Conservation (phyloP, 2,329 filamentous ascomycete species). For the Venturia asperata region DNA sequence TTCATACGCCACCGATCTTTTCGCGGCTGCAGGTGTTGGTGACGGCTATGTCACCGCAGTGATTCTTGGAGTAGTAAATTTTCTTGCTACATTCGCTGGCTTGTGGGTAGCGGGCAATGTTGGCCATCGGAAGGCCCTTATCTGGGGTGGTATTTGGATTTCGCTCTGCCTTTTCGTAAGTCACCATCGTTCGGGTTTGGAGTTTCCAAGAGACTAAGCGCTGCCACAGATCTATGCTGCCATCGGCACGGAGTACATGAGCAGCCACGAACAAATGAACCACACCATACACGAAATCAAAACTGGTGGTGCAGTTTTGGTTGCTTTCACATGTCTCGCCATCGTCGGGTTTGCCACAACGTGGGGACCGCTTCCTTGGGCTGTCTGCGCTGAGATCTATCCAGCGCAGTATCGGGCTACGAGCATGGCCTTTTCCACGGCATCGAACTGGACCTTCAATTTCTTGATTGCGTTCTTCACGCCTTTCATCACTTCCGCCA, state of each 20-base stretch:
- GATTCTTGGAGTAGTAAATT: slow-evolving; percentile 43
- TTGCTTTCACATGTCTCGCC: slow-evolving; percentile 62
- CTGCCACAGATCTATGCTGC: not conserved
- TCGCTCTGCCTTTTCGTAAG: slow-evolving; percentile 50
- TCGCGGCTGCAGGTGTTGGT: slow-evolving; percentile 34
- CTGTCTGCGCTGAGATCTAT: slow-evolving; percentile 59
- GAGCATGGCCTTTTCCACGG: slow-evolving; percentile 40
- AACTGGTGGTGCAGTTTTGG: slow-evolving; percentile 51
- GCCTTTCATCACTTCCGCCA: slow-evolving; percentile 65
- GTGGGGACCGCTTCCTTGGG: slow-evolving; percentile 67
- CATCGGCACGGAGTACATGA: slow-evolving; percentile 21
- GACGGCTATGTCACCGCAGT: slow-evolving; percentile 42
- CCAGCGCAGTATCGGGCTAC: slow-evolving; percentile 46
- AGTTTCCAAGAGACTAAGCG: not conserved
- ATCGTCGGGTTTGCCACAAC: slow-evolving; percentile 60
- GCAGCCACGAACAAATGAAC: slow-evolving; percentile 22
- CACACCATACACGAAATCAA: not conserved
- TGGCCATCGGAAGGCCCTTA: slow-evolving; percentile 39
- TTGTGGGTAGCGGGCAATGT: slow-evolving; percentile 42
- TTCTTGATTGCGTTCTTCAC: slow-evolving; percentile 60
- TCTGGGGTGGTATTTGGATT: slow-evolving; percentile 42
- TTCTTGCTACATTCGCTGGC: slow-evolving; percentile 39
- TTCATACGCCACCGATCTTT: slow-evolving; percentile 44
- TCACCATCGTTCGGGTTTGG: not conserved
- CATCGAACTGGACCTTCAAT: slow-evolving; percentile 39